Percentiles rank a stretch among this genome's conserved stretches.
Conservation (phyloP, 345 rosid species). For the Syzygium grande region DNA sequence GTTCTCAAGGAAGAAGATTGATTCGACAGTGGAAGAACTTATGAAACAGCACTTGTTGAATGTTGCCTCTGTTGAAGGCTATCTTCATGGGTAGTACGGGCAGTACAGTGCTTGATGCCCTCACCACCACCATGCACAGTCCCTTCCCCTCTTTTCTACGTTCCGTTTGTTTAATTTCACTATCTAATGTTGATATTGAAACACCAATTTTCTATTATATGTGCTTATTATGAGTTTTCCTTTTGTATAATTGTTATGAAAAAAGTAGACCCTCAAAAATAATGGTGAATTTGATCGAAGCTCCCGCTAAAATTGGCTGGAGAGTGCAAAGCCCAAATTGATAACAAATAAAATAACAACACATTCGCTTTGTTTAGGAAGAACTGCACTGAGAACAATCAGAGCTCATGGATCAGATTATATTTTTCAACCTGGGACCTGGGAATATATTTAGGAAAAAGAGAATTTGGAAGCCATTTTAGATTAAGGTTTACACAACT, state of each 20-base stretch:
- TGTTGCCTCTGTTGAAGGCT: background rate
- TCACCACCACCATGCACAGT: background rate
- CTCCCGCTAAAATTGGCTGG: background rate
- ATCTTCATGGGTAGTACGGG: background rate
- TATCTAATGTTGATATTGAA: background rate
- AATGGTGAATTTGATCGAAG: background rate
- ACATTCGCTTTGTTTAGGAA: background rate
- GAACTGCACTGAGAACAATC: background rate
- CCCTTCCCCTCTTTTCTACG: background rate
- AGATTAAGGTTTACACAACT: background rate
- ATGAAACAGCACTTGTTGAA: background rate
- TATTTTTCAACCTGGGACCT: background rate
- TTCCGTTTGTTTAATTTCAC: background rate
- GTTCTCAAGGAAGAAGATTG: background rate
- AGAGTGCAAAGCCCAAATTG: background rate
- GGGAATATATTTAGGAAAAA: background rate
- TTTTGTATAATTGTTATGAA: background rate
- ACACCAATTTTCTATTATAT: background rate
- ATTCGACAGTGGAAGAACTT: background rate
- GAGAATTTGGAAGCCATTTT: background rate
- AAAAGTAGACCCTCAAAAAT: background rate
- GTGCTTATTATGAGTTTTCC: background rate
- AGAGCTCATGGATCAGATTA: background rate
- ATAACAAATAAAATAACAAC: background rate
- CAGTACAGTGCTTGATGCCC: background rate